Base-by-base conservation (phyloP, 257 asterid species). In the Plantago elongata region DNA sequence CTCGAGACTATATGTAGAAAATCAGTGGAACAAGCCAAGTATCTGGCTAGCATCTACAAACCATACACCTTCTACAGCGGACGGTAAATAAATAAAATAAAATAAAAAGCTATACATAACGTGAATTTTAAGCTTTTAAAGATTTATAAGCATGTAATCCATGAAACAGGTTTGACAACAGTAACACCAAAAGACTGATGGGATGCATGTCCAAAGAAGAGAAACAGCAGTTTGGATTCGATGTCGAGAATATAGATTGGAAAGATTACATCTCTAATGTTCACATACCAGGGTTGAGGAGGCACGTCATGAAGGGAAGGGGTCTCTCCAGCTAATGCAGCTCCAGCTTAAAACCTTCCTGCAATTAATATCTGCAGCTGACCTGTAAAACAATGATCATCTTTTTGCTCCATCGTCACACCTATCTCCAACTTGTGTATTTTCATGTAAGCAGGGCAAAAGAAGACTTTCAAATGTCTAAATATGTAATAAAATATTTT, bases 291-390 rank as follows among this genome's bases (percentile, higher is more conserved):
- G 99, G 99, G 59, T 69, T 92, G 65, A 83, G 96, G 77, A 83
- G 81, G 76, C 96, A 93, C 65, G 97, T 93, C 58, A 84, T 90
- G 95, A 93, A 93, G 79, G 97, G 97, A 56, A 78, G 99, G 78
- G 89, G 85, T 18, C 71, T 72, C 55, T 47, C 71, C 74, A 68
- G 71, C 73, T 84, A 63, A 65, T 47, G 58, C 50, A 64, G 61
- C 72, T 11, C 52, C 55, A 58, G 65, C 65, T 54, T 11, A 22
- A 14, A 30, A 22, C 22, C 58, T 52, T 52, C 7, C n/a, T 27
- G 40, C 60, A 22, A 57, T 57, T 67, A 56, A 48, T 69, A 69
- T 70, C 71, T 55, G 78, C 74, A 69, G 69, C 66, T 56, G 13
- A 61, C 66, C 64, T 75, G 82, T 78, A 78, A 68, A 57, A 73